These are phyloP conservation scores for Boechera divaricarpa DNA, from an alignment of 345 rosid genomes.

Conservation along the genomic window DNA sequence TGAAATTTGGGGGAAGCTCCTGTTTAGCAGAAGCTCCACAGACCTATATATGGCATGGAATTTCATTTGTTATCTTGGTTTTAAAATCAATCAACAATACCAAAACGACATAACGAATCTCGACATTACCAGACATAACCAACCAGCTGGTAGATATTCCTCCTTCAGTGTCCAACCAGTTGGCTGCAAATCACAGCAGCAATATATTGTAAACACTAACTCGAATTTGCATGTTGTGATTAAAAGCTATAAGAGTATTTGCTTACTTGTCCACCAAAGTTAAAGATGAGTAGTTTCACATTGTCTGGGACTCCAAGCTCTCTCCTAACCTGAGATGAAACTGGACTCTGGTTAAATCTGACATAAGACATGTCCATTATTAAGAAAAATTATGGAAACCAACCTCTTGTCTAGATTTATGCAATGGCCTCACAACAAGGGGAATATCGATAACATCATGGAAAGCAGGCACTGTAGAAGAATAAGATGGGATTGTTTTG, in stretches of 20 bases:
- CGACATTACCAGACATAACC: conserved; percentile 81
- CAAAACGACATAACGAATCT: conserved; percentile 9
- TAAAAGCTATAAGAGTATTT: not conserved
- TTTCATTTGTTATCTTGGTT: not conserved
- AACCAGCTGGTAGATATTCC: conserved; percentile 80
- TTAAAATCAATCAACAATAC: not conserved
- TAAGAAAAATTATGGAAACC: not conserved
- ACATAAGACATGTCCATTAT: not conserved
- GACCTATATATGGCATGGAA: conserved; percentile 51
- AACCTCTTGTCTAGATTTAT: conserved; percentile 82
- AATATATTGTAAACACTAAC: not conserved
- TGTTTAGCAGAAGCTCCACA: conserved; percentile 87
- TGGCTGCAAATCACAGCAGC: conserved; percentile 58
- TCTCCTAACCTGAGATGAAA: conserved; percentile 59
- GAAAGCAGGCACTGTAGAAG: conserved; percentile 86
- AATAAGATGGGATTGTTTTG: not conserved
- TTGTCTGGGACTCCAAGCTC: conserved; percentile 80
- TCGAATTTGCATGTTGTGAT: no score
- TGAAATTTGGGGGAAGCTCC: conserved; percentile 82
- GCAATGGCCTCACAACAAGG: conserved; percentile 85
- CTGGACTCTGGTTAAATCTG: not conserved
- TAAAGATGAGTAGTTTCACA: conserved; percentile 81
- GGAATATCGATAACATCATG: conserved; percentile 92
- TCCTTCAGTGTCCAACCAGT: conserved; percentile 87
- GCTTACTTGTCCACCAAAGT: conserved; percentile 93